Percentiles rank a stretch among this genome's conserved stretches.
phyloP scores from a whole-genome alignment of 75 land plant genomes.

The Chamaecyparis obtusa region DNA sequence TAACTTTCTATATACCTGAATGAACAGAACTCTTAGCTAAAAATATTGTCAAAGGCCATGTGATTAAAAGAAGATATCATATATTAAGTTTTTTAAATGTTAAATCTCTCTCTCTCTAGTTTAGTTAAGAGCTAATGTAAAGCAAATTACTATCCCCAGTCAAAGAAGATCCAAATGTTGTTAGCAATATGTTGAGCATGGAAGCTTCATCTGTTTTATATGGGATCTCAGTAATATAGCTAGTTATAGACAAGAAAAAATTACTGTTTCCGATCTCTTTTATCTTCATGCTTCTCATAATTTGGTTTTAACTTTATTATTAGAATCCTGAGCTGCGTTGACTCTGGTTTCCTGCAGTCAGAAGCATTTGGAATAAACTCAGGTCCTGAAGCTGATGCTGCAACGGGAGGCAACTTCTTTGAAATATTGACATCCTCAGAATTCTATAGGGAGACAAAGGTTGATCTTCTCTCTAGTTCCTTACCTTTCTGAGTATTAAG shows the following conservation, averaged over 20 bases:
- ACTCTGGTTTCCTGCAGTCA: conserved; percentile 17
- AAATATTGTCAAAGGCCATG: not conserved
- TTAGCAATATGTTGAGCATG: not conserved
- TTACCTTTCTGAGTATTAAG: conserved; percentile 9
- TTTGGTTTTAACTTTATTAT: not conserved
- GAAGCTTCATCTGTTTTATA: not conserved
- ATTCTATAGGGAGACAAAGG: conserved; percentile 75
- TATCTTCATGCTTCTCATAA: not conserved
- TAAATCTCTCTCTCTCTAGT: not conserved
- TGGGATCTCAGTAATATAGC: not conserved
- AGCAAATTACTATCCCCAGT: not conserved
- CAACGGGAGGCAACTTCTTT: conserved; percentile 61
- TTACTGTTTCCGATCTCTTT: not conserved
- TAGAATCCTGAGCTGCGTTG: not conserved
- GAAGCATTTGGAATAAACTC: conserved; percentile 22
- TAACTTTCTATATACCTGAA: not conserved
- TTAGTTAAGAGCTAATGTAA: not conserved
- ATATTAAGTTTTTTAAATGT: not conserved
- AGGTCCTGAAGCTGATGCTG: conserved; percentile 33
- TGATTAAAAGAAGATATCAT: not conserved
- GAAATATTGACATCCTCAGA: conserved; percentile 71
- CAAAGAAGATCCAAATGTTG: not conserved
- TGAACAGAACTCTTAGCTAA: not conserved
- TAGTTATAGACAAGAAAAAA: not conserved
- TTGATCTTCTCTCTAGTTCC: conserved; percentile 13